Conservation (phyloP, 345 rosid species). For the Euphorbia pulcherrima region DNA sequence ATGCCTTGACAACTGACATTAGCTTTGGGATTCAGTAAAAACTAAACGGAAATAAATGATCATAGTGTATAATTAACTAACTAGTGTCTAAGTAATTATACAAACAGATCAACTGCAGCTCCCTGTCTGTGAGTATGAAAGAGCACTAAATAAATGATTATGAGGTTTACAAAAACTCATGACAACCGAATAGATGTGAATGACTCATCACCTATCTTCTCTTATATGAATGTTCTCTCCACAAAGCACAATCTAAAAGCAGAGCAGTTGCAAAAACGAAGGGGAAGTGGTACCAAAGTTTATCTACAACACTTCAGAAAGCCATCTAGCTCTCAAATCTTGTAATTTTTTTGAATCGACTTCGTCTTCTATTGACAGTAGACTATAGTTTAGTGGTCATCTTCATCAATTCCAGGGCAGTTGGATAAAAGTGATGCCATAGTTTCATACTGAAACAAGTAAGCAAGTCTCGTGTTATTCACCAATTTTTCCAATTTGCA, state of each 20-base stretch:
- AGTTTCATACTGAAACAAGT: slow-evolving; percentile 66
- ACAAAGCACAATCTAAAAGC: neutral
- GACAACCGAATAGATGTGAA: neutral
- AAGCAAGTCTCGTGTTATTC: neutral
- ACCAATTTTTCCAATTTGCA: neutral
- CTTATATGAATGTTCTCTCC: neutral
- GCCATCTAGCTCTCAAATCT: neutral
- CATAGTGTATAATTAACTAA: neutral
- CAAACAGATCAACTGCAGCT: neutral
- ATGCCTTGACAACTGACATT: neutral
- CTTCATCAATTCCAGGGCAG: slow-evolving; percentile 85
- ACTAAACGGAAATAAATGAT: neutral
- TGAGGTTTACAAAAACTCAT: neutral
- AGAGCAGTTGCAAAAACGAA: neutral
- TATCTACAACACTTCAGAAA: neutral
- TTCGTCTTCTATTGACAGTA: neutral
- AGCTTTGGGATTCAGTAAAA: neutral
- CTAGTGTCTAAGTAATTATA: neutral
- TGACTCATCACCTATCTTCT: neutral
- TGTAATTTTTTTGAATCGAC: neutral
- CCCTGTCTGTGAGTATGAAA: neutral
- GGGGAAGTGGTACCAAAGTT: neutral
- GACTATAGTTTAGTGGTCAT: slow-evolving; percentile 51
- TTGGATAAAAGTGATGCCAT: slow-evolving; percentile 59
- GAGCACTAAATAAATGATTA: neutral